These are phyloP conservation scores for Mallotus nudiflorus DNA, from an alignment of 345 rosid genomes.

Conservation along the genomic window DNA sequence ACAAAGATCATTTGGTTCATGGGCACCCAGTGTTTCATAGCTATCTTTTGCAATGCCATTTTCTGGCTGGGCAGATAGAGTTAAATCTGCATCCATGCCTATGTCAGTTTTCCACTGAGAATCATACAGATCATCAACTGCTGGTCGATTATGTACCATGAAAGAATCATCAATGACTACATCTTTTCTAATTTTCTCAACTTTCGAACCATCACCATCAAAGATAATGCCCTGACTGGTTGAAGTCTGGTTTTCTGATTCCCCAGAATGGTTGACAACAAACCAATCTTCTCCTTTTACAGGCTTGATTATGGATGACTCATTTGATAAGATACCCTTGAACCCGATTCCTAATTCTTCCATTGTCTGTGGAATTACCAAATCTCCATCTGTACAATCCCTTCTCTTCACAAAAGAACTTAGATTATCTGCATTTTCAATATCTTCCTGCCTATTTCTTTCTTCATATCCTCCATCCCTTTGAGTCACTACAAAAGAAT, in stretches of 20 bases:
- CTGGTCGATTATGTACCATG: constrained; percentile 55
- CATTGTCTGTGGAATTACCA: constrained; percentile 45
- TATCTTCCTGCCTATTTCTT: constrained; percentile 37
- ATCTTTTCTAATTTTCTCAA: constrained; percentile 41
- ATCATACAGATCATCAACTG: constrained; percentile 41
- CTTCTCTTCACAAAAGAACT: constrained; percentile 49
- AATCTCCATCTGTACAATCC: constrained; percentile 48
- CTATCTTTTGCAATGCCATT: constrained; percentile 37
- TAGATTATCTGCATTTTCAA: constrained; percentile 44
- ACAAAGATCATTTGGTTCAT: constrained; percentile 63
- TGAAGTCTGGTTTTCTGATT: constrained; percentile 35
- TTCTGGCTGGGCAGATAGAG: constrained; percentile 35
- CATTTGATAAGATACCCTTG: constrained; percentile 32
- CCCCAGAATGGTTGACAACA: constrained; percentile 30
- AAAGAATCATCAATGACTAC: constrained; percentile 64
- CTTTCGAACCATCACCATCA: constrained; percentile 32
- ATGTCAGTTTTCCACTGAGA: constrained; percentile 68
- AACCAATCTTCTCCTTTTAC: constrained; percentile 71
- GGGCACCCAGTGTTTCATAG: constrained; percentile 24
- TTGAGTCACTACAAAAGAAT: constrained; percentile 45
- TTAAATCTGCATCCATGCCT: constrained; percentile 58
- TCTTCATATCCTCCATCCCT: constrained; percentile 37
- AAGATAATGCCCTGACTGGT: constrained; percentile 35
- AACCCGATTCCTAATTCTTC: constrained; percentile 41
- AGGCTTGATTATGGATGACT: constrained; percentile 42